phyloP scores from a whole-genome alignment of 805 yeast genomes.

The Brettanomyces sp. region DNA sequence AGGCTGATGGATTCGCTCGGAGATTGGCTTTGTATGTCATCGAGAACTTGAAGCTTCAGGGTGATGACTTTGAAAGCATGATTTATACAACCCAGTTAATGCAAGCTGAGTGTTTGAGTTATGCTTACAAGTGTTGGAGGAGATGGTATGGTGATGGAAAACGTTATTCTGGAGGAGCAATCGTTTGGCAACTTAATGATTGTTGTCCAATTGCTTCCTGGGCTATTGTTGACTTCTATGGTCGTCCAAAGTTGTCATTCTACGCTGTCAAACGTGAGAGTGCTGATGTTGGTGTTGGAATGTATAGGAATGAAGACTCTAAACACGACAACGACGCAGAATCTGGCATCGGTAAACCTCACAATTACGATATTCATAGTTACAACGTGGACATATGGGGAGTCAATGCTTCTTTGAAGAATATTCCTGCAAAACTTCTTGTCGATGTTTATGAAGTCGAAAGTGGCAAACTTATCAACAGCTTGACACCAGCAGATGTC shows the following conservation, averaged over 20 bases:
- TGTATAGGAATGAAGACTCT: conserved; percentile 19
- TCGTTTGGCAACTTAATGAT: conserved; percentile 48
- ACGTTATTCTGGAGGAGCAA: conserved; percentile 34
- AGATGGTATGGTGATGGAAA: conserved; percentile 30
- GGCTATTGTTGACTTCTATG: conserved; percentile 35
- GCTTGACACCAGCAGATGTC: conserved; percentile 1
- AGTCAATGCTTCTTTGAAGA: conserved; percentile 22
- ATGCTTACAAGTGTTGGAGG: conserved; percentile 38
- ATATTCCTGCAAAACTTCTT: conserved; percentile 16
- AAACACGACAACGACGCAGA: conserved; percentile 12
- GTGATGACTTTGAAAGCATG: conserved; percentile 32
- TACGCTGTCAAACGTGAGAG: conserved; percentile 38
- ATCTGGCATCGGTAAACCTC: conserved; percentile 1
- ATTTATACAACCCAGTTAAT: conserved; percentile 43
- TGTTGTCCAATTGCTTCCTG: conserved; percentile 47
- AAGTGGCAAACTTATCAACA: conserved; percentile 22
- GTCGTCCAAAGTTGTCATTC: conserved; percentile 36
- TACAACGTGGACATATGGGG: conserved; percentile 33
- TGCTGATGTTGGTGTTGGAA: conserved; percentile 25
- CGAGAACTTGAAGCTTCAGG: conserved; percentile 28
- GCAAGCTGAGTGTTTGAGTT: conserved; percentile 41
- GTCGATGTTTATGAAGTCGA: conserved; percentile 24
- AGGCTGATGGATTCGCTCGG: conserved; percentile 38
- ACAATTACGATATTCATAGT: conserved; percentile 12
- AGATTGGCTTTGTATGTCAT: conserved; percentile 36